Conservation (phyloP, 768 basidiomycete species). For the Xerocomellus intermedius region DNA sequence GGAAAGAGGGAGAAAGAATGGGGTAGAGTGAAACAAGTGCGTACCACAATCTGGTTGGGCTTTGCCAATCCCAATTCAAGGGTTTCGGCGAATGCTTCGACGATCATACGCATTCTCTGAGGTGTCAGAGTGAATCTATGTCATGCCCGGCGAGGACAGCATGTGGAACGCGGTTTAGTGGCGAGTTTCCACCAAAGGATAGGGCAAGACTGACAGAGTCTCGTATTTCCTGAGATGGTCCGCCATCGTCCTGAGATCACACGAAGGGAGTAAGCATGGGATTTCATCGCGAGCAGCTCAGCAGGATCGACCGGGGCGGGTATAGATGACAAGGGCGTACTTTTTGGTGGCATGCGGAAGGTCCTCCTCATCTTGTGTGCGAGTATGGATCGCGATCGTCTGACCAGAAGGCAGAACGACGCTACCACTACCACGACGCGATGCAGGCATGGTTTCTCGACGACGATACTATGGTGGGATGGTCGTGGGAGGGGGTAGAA, state of each 20-base stretch:
- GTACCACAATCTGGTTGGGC: constrained; percentile 80
- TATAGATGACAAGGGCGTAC: constrained; percentile 39
- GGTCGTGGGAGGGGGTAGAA: constrained; percentile 19
- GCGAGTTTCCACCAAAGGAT: background rate
- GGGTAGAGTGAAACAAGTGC: constrained; percentile 34
- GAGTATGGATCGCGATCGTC: constrained; percentile 81
- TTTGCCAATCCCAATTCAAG: constrained; percentile 85
- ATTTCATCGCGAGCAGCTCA: background rate
- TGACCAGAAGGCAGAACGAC: constrained; percentile 71
- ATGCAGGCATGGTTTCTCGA: constrained; percentile 53
- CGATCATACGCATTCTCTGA: constrained; percentile 94
- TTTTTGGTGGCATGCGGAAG: constrained; percentile 94
- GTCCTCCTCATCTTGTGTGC: constrained; percentile 83
- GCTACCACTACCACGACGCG: constrained; percentile 77
- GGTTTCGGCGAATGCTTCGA: constrained; percentile 92
- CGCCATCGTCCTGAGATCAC: constrained; percentile 72
- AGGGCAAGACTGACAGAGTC: constrained; percentile 57
- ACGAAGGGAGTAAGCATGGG: constrained; percentile 1
- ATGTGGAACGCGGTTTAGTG: constrained; percentile 1
- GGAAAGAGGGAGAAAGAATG: constrained; percentile 1
- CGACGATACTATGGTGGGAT: background rate
- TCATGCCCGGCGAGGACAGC: background rate
- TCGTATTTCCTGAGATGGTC: constrained; percentile 93
- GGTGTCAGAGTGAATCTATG: constrained; percentile 81
- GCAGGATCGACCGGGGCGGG: background rate